Base-by-base conservation (phyloP, 495 filamentous ascomycete species). In the Apiosordaria backusii region DNA sequence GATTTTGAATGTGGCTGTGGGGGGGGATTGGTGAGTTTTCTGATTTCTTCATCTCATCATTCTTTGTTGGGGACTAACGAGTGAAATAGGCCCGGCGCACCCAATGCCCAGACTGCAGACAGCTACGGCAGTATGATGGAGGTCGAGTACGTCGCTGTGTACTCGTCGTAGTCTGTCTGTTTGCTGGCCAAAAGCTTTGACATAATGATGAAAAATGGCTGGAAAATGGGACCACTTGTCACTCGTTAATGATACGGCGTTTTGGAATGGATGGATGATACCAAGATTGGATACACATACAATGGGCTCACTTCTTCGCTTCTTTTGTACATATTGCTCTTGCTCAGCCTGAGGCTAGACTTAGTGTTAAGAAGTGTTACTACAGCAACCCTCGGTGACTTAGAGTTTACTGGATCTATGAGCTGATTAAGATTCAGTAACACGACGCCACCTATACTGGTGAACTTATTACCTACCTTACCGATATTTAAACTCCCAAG, bases 51-150 rank as follows among this genome's bases (percentile, higher is more conserved):
- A 10, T 40, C 24, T 58, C 16, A 61, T 10, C 9, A 19, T 24
- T 58, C 21, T 4, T 7, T 63, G 25, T 60, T 59, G 50, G 24
- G 40, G 19, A 21, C 27, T 63, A 55, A 67, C 27, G 61, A 13
- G 45, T 54, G 19, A 26, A 52, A 27, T 50, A 74, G 74, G 72
- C 75, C 76, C 9, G 77, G 71, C 3, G 45, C 25, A 25, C 74
- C 74, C 27, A 75, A 75, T 60, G 67, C 24, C n/a, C 65, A 67
- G 45, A 83, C 81, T 13, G 50, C 64, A 4, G 78, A 75, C 63
- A 76, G 80, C 57, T 83, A 77, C 57, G 79, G 78, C 25, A 77
- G 75, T 69, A 83, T 83, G 81, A 81, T 83, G 80, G 81, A 83
- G 68, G 79, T 82, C 19, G 73, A 78, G 54, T 82, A 79, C 70